Conservation (phyloP, 116 monocot species). For the Trichopus zeylanicus region DNA sequence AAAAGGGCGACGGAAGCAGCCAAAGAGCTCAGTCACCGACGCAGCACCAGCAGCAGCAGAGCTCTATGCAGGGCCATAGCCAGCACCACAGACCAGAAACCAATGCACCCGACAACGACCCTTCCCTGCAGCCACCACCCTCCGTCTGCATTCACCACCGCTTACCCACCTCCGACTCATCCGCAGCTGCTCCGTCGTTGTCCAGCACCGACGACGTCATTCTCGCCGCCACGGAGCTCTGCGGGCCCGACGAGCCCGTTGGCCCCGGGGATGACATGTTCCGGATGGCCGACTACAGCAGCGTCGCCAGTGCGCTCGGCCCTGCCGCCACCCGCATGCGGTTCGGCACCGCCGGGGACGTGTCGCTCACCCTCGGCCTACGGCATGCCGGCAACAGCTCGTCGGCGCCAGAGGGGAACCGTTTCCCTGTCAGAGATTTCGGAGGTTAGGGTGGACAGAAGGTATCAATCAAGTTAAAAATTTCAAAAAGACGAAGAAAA, state of each 20-base stretch:
- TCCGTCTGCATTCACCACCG: slow-evolving; percentile 5
- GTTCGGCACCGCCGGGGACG: slow-evolving; percentile 46
- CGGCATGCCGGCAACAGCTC: slow-evolving; percentile 31
- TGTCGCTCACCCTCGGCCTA: slow-evolving; percentile 78
- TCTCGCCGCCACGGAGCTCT: slow-evolving; percentile 11
- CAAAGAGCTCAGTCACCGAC: slow-evolving; percentile 16
- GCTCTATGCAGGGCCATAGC: background rate
- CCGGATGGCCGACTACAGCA: slow-evolving; percentile 8
- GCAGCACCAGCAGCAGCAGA: slow-evolving; percentile 3
- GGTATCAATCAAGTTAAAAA: background rate
- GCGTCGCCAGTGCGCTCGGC: slow-evolving; percentile 1
- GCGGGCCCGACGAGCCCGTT: slow-evolving; percentile 7
- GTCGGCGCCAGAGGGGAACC: slow-evolving; percentile 12
- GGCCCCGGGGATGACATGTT: slow-evolving; percentile 9
- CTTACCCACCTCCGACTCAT: background rate
- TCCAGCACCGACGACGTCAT: slow-evolving; percentile 14
- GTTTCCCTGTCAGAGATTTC: slow-evolving; percentile 33
- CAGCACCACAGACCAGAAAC: slow-evolving; percentile 12
- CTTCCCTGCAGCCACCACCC: slow-evolving; percentile 8
- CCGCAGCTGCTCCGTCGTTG: background rate
- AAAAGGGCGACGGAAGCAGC: slow-evolving; percentile 1
- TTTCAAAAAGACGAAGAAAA: background rate
- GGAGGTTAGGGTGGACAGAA: slow-evolving; percentile 6
- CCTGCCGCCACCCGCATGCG: slow-evolving; percentile 7
- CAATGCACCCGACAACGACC: slow-evolving; percentile 13